Percentiles rank a stretch among this genome's conserved stretches.
phyloP scores from a whole-genome alignment of 208 protist genomes.

The Crithidia acanthocephali region DNA sequence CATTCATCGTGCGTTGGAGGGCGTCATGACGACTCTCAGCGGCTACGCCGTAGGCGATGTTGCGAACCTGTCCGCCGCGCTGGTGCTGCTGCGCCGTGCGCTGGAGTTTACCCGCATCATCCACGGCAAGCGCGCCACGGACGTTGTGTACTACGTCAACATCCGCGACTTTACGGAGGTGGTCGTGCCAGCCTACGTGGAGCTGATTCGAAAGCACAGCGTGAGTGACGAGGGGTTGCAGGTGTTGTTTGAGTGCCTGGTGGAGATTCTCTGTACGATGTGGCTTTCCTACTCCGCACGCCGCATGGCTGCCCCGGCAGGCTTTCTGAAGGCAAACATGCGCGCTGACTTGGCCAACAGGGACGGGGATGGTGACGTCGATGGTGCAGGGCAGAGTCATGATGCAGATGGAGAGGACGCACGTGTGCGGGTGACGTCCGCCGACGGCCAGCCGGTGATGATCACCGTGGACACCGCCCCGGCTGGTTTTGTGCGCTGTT shows the following conservation, averaged over 20 bases:
- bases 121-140: conserved; percentile 38
- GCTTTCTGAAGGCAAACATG: neutral
- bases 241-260: conserved; percentile 57
- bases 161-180: conserved; percentile 51
- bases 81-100: conserved; percentile 62
- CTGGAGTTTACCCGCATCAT: conserved; percentile 78
- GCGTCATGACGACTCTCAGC: conserved; percentile 49
- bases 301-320: conserved; percentile 1
- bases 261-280: conserved; percentile 60
- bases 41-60: conserved; percentile 43
- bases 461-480: conserved; percentile 36
- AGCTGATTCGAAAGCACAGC: conserved; percentile 48
- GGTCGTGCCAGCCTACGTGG: conserved; percentile 62
- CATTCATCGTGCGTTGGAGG: conserved; percentile 59
- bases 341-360: neutral
- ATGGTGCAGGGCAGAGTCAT: too few species aligned
- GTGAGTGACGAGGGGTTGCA: conserved; percentile 71
- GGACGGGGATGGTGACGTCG: neutral
- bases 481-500: conserved; percentile 51
- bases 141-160: conserved; percentile 70
- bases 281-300: conserved; percentile 48
- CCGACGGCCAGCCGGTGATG: neutral
- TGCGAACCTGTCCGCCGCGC: conserved; percentile 47
- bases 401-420: neutral
- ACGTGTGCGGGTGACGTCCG: too few species aligned